Conservation (phyloP, 768 basidiomycete genomes). For the Clavulina sp. region DNA sequence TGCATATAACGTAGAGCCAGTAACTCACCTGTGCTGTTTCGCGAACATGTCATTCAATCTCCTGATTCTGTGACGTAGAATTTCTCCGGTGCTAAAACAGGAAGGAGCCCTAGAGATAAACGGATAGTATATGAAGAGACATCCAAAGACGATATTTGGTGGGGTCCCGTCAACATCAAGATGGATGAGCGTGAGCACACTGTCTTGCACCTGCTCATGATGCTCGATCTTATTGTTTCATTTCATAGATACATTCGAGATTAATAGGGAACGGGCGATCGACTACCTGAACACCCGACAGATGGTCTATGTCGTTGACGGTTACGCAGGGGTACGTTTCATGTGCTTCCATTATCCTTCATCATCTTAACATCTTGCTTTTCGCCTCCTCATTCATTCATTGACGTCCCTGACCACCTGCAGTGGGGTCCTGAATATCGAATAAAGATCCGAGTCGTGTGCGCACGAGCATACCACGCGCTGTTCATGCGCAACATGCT, state of each 20-base stretch:
- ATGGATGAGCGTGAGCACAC: slow-evolving; percentile 61
- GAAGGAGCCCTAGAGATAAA: slow-evolving; percentile 96
- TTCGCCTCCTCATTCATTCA: not conserved
- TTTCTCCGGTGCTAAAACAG: slow-evolving; percentile 99
- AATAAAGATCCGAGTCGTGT: slow-evolving; percentile 99
- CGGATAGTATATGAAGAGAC: slow-evolving; percentile 97
- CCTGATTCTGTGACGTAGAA: slow-evolving; percentile 30
- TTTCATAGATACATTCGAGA: slow-evolving; percentile 87
- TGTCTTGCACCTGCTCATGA: slow-evolving; percentile 7
- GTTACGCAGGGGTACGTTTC: slow-evolving; percentile 51
- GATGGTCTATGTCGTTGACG: slow-evolving; percentile 96
- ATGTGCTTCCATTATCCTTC: not conserved
- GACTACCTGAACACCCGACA: slow-evolving; percentile 98
- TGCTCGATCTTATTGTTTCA: not conserved
- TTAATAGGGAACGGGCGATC: slow-evolving; percentile 96
- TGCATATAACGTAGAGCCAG: no score
- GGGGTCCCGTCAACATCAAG: slow-evolving; percentile 99
- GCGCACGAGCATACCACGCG: slow-evolving; percentile 95
- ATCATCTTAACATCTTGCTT: no score
- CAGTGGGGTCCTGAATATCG: slow-evolving; percentile 94
- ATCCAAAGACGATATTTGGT: slow-evolving; percentile 95
- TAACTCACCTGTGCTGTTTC: not conserved
- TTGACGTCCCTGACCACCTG: not conserved
- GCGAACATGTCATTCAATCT: not conserved
- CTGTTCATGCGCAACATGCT: slow-evolving; percentile 99